Evolutionary conservation across 208 protist genomes (phyloP).

Genomic region (Trypanosoma melophagium): DNA sequence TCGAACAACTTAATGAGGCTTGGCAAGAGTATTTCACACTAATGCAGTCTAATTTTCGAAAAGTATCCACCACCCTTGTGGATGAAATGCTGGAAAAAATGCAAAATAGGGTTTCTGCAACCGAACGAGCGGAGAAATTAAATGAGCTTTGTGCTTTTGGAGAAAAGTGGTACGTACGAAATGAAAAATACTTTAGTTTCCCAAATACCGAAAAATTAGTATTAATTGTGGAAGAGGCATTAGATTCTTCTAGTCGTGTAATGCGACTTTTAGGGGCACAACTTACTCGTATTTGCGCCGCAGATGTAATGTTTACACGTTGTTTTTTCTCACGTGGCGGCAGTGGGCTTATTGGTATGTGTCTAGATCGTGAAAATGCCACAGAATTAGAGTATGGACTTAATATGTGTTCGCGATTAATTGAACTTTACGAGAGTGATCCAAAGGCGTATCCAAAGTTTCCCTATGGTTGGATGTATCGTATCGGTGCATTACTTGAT

Average conservation of each 20-base stretch:
- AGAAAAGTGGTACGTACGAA: conserved; percentile 67
- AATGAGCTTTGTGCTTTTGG: conserved; percentile 74
- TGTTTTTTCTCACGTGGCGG: conserved; percentile 29
- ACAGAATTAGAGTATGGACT: conserved; percentile 72
- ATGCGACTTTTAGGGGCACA: conserved; percentile 80
- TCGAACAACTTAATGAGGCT: conserved; percentile 11
- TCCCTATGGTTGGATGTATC: conserved; percentile 84
- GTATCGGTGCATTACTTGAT: conserved; percentile 63
- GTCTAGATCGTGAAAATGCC: conserved; percentile 68
- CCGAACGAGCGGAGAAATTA: conserved; percentile 58
- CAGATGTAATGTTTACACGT: conserved; percentile 48
- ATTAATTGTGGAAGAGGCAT: conserved; percentile 32
- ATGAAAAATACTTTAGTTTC: conserved; percentile 64
- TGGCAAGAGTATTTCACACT: conserved; percentile 36
- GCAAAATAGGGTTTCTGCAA: conserved; percentile 2
- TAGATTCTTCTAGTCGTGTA: conserved; percentile 75
- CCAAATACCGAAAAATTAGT: conserved; percentile 44
- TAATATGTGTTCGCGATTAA: conserved; percentile 49
- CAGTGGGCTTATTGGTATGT: conserved; percentile 59
- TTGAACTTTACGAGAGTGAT: conserved; percentile 46
- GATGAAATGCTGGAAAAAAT: conserved; percentile 15
- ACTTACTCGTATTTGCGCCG: conserved; percentile 49
- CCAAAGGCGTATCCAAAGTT: conserved; percentile 52
- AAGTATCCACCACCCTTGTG: conserved; percentile 15
- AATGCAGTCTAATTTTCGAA: conserved; percentile 24